Conservation (phyloP, 345 rosid species). For the Eucalyptus virginea region DNA sequence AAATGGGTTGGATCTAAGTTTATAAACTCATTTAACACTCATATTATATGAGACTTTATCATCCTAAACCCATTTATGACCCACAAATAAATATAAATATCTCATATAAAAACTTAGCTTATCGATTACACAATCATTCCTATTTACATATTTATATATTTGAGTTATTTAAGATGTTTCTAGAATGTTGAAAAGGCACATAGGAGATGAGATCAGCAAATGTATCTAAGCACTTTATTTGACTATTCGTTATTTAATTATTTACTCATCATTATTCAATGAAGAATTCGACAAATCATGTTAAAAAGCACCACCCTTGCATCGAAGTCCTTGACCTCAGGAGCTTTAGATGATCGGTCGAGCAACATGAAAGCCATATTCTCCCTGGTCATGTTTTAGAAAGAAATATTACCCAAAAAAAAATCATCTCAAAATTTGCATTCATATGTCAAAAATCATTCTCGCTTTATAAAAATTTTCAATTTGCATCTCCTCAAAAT, state of each 20-base stretch:
- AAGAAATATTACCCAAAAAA: too few relatives aligned
- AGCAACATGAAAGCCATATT: not conserved
- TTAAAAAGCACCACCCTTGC: not conserved
- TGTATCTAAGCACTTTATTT: not conserved
- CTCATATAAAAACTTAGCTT: too few relatives aligned
- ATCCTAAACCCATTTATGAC: too few relatives aligned
- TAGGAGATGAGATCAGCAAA: rapidly evolving
- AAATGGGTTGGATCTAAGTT: too few relatives aligned
- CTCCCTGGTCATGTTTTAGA: not conserved
- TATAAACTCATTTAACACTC: too few relatives aligned
- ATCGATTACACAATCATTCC: not conserved
- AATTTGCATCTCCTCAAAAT: not conserved
- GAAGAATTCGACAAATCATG: rapidly evolving
- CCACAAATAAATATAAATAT: too few relatives aligned
- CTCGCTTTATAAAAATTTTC: not conserved
- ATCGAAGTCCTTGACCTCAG: not conserved
- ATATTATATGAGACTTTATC: too few relatives aligned
- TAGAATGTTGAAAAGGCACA: not conserved
- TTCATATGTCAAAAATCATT: not conserved
- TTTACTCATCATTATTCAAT: not conserved
- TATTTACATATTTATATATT: not conserved
- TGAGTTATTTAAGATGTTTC: not conserved
- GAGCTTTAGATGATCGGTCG: not conserved
- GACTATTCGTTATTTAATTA: rapidly evolving
- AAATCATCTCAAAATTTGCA: not conserved